Percentiles rank a stretch among this genome's conserved stretches.
Conservation (phyloP, 257 asterid genomes). For the Nicotiana attenuata region DNA sequence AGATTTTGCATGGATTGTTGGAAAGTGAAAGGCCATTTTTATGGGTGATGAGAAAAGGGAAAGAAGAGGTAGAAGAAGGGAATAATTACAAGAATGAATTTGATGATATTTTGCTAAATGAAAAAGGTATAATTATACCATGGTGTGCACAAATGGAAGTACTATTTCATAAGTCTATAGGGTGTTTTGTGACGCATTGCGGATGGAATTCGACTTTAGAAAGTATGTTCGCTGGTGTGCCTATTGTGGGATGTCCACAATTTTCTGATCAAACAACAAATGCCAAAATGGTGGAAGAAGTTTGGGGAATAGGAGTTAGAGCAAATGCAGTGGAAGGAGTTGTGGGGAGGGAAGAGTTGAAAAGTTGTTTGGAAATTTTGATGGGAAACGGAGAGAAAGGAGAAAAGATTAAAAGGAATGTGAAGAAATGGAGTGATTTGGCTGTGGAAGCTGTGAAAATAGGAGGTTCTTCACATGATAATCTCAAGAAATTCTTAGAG, state of each 20-base stretch:
- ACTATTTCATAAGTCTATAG: conserved; percentile 38
- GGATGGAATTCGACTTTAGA: conserved; percentile 74
- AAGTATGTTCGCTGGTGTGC: conserved; percentile 44
- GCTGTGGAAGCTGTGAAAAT: conserved; percentile 39
- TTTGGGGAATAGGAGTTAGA: conserved; percentile 55
- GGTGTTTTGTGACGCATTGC: conserved; percentile 59
- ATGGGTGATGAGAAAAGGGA: conserved; percentile 36
- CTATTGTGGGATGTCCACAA: conserved; percentile 42
- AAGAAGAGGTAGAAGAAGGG: conserved; percentile 23
- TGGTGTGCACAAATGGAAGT: conserved; percentile 62
- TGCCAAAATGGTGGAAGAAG: conserved; percentile 54
- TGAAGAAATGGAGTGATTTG: conserved; percentile 33
- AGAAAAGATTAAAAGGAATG: conserved; percentile 32
- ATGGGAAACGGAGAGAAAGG: conserved; percentile 47
- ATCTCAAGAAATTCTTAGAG: conserved; percentile 37
- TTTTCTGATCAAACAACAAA: conserved; percentile 49
- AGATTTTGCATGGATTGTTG: conserved; percentile 34
- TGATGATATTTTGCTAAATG: conserved; percentile 10
- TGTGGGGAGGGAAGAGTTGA: conserved; percentile 33
- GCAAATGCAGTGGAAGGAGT: conserved; percentile 32
- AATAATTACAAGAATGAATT: not conserved
- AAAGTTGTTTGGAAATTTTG: conserved; percentile 38
- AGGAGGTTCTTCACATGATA: conserved; percentile 45
- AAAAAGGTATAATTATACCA: conserved; percentile 41
- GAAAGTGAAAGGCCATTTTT: conserved; percentile 36